Evolutionary conservation across 192 early-diverging fungal genomes (phyloP).

Genomic region (Thoreauomyces humboldtii): DNA sequence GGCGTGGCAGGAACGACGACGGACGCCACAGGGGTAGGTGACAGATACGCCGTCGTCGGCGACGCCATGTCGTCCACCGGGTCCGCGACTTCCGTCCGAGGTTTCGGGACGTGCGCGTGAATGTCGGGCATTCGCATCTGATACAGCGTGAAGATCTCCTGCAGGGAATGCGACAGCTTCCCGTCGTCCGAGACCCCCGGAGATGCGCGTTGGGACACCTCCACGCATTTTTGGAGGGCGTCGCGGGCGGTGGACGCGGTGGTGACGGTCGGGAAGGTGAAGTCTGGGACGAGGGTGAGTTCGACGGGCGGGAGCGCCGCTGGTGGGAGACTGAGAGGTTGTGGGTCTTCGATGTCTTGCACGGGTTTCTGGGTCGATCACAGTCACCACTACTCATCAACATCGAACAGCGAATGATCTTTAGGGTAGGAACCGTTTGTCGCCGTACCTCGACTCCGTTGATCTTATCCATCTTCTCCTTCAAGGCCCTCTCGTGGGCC

Average conservation of each 20-base stretch:
- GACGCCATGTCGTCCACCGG: background rate
- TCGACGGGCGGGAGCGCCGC: too few species aligned
- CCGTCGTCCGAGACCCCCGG: slow-evolving; percentile 1
- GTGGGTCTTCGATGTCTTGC: too few species aligned
- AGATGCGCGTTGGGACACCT: background rate
- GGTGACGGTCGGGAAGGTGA: too few species aligned
- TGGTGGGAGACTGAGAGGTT: too few species aligned
- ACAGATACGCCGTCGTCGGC: background rate
- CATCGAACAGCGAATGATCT: too few species aligned
- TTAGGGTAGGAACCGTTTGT: too few species aligned
- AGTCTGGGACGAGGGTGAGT: too few species aligned
- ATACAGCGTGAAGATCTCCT: background rate
- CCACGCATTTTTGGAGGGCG: slow-evolving; percentile 13
- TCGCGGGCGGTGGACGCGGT: too few species aligned
- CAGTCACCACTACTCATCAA: too few species aligned
- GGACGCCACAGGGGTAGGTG: background rate
- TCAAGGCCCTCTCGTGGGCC: slow-evolving; percentile 4
- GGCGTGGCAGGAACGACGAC: background rate
- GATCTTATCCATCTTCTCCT: slow-evolving; percentile 11
- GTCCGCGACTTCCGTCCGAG: background rate
- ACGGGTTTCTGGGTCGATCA: too few species aligned
- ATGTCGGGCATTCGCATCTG: slow-evolving; percentile 3
- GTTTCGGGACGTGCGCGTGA: background rate
- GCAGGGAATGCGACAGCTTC: background rate
- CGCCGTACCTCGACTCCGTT: slow-evolving; percentile 9